Base-by-base conservation (phyloP, 2,329 filamentous ascomycete species). In the Penicillium thymicola region DNA sequence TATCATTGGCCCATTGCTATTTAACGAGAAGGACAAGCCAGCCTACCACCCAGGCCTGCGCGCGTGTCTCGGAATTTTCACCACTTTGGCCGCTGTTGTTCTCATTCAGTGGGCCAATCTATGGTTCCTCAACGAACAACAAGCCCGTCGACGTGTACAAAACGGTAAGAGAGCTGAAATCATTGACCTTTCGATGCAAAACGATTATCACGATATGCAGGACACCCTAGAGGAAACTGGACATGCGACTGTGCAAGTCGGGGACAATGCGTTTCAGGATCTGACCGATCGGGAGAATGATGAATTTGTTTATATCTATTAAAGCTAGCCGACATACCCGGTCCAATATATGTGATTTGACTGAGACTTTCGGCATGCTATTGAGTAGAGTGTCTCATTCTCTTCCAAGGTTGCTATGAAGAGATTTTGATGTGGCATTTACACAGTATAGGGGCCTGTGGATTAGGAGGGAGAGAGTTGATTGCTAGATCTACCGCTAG, bases 251-350 rank as follows among this genome's bases (percentile, higher is more conserved):
- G 40, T 58, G 6, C 65, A 67, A 36, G 58, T 82, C 21, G 82
- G 82, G 6, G 76, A 80, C 16, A 78, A 81, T 45, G 81, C 80
- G 0, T 81, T 83, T 48, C 68, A 82, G 60, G 86, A 89, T 71
- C 62, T 87, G 61, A 87, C 86, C 0, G 86, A 89, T 69, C 72
- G 81, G 21, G 75, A 85, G 73, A 89, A 89, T 63, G 85, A 89
- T 55, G 85, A 89, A 65, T 89, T 89, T 72, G 79, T 87, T 16
- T 87, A 84, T 70, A 79, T 85, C 45, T 85, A 85, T 63, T 85
- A 47, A 50, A 21, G 4, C 10, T 11, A 9, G 34, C 16, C 6
- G 14, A 9, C 3, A 18, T 25, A 3, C 16, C 5, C 11, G 30
- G 18, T 34, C 14, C 11, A 48, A 37, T 38, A 14, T 27, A 37